These are phyloP conservation scores for Candida parachauliodes DNA, from an alignment of 805 yeast genomes.

Conservation along the genomic window DNA sequence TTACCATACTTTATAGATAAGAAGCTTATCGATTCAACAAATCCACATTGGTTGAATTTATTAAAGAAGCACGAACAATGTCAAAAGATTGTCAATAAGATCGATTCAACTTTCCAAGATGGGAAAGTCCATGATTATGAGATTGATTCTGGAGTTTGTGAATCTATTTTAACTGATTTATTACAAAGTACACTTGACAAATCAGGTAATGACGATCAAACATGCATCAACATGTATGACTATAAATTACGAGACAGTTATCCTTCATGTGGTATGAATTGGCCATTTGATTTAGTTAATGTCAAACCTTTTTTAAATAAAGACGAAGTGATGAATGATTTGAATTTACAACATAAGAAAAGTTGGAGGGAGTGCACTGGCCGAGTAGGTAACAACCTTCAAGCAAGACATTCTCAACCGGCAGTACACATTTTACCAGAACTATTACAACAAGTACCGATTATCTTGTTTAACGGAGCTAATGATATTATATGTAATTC, in stretches of 20 bases:
- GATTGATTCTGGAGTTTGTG: constrained; percentile 40
- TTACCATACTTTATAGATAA: constrained; percentile 64
- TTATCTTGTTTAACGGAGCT: constrained; percentile 81
- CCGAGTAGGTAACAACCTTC: constrained; percentile 50
- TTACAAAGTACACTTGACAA: constrained; percentile 28
- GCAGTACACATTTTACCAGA: constrained; percentile 65
- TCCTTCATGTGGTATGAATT: constrained; percentile 87
- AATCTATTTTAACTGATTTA: constrained; percentile 40
- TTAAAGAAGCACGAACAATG: constrained; percentile 54
- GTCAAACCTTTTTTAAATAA: constrained; percentile 50
- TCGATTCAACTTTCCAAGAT: constrained; percentile 16
- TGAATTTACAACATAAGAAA: constrained; percentile 45
- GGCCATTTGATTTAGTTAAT: constrained; percentile 68
- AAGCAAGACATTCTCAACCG: constrained; percentile 52
- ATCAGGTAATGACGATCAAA: constrained; percentile 30
- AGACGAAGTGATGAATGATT: constrained; percentile 43
- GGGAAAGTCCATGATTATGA: constrained; percentile 18
- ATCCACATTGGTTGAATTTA: constrained; percentile 38
- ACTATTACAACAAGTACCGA: constrained; percentile 53
- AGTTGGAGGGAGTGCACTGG: constrained; percentile 79
- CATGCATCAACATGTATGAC: constrained; percentile 84
- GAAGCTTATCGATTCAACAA: constrained; percentile 46
- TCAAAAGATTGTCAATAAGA: constrained; percentile 47
- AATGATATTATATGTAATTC: constrained; percentile 86
- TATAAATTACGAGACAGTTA: constrained; percentile 63